Evolutionary conservation across 2,329 filamentous ascomycete species (phyloP).

Genomic region (Aureobasidium namibiae): DNA sequence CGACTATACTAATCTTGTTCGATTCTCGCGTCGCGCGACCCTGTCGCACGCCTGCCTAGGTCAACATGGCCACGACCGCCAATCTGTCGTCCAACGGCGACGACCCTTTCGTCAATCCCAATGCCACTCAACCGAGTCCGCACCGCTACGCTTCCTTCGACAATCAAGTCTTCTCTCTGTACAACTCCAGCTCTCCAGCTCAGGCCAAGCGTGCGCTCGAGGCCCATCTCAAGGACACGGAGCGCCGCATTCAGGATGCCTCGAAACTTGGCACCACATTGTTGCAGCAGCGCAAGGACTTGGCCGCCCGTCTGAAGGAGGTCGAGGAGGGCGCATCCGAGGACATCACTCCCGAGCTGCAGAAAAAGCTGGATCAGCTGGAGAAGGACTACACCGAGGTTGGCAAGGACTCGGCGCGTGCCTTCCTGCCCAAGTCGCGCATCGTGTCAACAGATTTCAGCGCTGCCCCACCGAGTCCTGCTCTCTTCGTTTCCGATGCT

Average conservation of each 20-base stretch:
- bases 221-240: slow-evolving; percentile 86
- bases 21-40: slow-evolving; percentile 1
- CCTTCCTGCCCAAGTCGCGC: slow-evolving; percentile 75
- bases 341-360: slow-evolving; percentile 75
- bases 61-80: slow-evolving; percentile 5
- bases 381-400: slow-evolving; percentile 95
- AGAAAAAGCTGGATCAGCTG: slow-evolving; percentile 72
- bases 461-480: slow-evolving; percentile 13
- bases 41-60: background rate
- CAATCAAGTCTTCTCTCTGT: slow-evolving; percentile 67
- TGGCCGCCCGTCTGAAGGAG: slow-evolving; percentile 74
- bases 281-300: slow-evolving; percentile 75
- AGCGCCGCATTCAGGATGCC: slow-evolving; percentile 82
- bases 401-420: slow-evolving; percentile 78
- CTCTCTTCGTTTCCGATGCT: slow-evolving; percentile 68
- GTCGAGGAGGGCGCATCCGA: slow-evolving; percentile 67
- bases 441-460: slow-evolving; percentile 34
- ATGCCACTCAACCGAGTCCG: slow-evolving; percentile 18
- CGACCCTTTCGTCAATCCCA: slow-evolving; percentile 8
- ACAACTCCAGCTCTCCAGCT: slow-evolving; percentile 65
- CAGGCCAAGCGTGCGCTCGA: slow-evolving; percentile 85
- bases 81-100: background rate
- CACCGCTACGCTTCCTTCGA: slow-evolving; percentile 81
- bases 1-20: background rate
- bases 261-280: slow-evolving; percentile 82